Conservation (phyloP, 2,329 filamentous ascomycete species). For the Aphanoascus verrucosus region DNA sequence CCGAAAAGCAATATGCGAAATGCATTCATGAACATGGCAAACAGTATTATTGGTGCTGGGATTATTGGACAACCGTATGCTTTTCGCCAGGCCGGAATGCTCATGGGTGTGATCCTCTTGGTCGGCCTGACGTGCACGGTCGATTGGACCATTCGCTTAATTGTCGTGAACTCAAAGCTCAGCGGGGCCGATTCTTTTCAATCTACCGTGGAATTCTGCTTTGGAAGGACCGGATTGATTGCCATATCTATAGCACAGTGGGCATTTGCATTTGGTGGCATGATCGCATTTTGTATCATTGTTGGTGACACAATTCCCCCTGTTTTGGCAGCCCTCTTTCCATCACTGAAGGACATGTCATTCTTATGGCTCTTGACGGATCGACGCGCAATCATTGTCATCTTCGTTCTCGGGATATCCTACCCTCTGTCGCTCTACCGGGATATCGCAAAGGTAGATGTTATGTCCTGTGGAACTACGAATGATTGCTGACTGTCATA, state of each 20-base stretch:
- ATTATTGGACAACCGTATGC: conserved; percentile 86
- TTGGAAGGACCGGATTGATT: conserved; percentile 74
- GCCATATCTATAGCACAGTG: conserved; percentile 90
- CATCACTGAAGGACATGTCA: conserved; percentile 57
- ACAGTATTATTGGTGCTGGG: conserved; percentile 78
- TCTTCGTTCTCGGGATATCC: conserved; percentile 76
- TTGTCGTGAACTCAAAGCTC: conserved; percentile 95
- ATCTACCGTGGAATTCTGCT: conserved; percentile 90
- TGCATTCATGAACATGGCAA: conserved; percentile 99
- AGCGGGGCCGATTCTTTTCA: conserved; percentile 91
- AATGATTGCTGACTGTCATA: conserved; percentile 36
- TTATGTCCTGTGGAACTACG: conserved; percentile 1
- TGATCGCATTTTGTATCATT: conserved; percentile 97
- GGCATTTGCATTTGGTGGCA: conserved; percentile 96
- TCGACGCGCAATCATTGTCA: conserved; percentile 70
- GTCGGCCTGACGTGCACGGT: conserved; percentile 69
- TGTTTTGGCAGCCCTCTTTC: conserved; percentile 73
- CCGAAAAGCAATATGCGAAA: conserved; percentile 76
- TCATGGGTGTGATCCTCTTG: conserved; percentile 68
- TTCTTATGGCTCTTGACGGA: conserved; percentile 76
- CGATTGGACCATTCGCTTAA: conserved; percentile 96
- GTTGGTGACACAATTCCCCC: conserved; percentile 93
- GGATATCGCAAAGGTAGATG: conserved; percentile 82
- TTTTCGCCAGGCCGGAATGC: conserved; percentile 80
- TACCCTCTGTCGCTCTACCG: conserved; percentile 88